These are phyloP conservation scores for Exsudoporus frostii DNA, from an alignment of 768 basidiomycete species.

Conservation along the genomic window DNA sequence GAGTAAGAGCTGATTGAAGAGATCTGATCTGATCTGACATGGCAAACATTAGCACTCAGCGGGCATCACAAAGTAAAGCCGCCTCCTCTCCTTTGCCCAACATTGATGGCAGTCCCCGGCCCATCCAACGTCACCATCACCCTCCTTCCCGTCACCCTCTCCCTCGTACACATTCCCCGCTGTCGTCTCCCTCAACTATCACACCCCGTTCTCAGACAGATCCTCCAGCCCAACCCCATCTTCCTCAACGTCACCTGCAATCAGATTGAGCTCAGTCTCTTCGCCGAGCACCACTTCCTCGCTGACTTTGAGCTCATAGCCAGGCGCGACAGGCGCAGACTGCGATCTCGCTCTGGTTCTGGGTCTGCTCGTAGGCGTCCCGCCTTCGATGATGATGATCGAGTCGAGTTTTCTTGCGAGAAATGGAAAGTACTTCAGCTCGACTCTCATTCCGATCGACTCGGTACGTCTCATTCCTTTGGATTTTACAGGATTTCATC, in stretches of 20 bases:
- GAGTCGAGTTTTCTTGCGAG: constrained; percentile 67
- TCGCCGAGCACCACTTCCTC: constrained; percentile 58
- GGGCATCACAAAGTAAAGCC: neutral
- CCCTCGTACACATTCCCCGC: constrained; percentile 73
- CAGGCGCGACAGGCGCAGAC: constrained; percentile 49
- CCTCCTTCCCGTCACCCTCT: constrained; percentile 67
- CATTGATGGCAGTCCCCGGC: constrained; percentile 24
- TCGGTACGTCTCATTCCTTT: constrained; percentile 43
- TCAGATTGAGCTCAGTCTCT: constrained; percentile 73
- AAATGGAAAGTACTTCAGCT: constrained; percentile 80
- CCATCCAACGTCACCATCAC: constrained; percentile 54
- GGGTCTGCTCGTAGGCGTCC: constrained; percentile 26
- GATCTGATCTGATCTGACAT: too few relatives aligned
- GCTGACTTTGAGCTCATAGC: constrained; percentile 62
- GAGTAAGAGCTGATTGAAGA: too few relatives aligned
- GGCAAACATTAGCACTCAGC: constrained; percentile 5
- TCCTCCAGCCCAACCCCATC: constrained; percentile 60
- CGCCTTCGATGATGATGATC: constrained; percentile 37
- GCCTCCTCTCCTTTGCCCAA: constrained; percentile 10
- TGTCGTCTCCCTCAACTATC: constrained; percentile 57
- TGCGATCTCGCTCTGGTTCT: constrained; percentile 42
- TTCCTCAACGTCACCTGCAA: constrained; percentile 79
- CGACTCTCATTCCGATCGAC: constrained; percentile 70
- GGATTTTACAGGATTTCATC: constrained; percentile 4
- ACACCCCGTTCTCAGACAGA: constrained; percentile 62